Evolutionary conservation across 768 basidiomycete genomes (phyloP), one percentile per base, ranked within the genome.

Genomic region (Mycena alexandri): DNA sequence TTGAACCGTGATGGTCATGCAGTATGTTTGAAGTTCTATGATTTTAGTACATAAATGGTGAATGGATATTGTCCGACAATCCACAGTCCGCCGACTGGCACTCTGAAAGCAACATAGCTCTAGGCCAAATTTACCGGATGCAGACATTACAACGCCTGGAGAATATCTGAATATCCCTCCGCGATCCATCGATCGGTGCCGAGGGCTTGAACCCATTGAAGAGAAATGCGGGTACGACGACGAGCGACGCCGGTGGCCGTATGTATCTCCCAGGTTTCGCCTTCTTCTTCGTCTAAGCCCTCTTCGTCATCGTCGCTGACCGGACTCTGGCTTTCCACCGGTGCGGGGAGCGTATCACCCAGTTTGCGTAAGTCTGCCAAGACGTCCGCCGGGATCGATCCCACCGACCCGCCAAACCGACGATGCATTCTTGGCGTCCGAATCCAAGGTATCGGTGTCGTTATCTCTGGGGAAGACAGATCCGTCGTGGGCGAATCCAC

Each of bases 111-210:
- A n/a, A n/a, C n/a, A n/a, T n/a, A n/a, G n/a, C n/a, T n/a, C n/a
- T 29, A 6, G 29, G 29, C 29, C 3, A 29, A 29, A 29, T 3
- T 29, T 29, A 29, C 29, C 29, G 29, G 3, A 29, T 29, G 3
- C 6, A 3, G 3, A 6, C 59, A 33, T 50, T 17, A 65, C 16
- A 65, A 24, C 21, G 68, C 58, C 52, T 54, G 54, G 21, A 64
- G 63, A 9, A 69, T 33, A 21, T 38, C 19, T 34, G 68, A 65
- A 42, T 69, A 65, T 7, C 33, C n/a, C 50, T 70, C 68, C 17
- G 59, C 60, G 25, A 70, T 46, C 64, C 59, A 62, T 17, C 60
- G 68, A 21, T 70, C 63, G 10, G 25, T 60, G 13, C 47, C 63
- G 17, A 70, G 55, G 2, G 65, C 68, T 2, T 58, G 24, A 1